Conservation (phyloP, 371 early-diverging fungal genomes). For the Mortierella sp. region DNA sequence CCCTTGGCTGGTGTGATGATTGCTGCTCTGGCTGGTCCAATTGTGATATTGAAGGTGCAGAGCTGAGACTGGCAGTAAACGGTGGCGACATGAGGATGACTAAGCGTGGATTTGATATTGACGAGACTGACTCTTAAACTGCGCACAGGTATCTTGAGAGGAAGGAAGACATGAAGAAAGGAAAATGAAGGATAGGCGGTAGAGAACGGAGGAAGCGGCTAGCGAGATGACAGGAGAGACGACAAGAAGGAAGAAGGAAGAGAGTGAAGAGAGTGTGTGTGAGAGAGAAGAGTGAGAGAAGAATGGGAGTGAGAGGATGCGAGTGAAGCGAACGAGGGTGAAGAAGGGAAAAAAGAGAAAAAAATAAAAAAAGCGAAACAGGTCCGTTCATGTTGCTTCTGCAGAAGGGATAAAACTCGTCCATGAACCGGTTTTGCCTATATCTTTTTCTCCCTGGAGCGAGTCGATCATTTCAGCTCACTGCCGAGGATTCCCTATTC, state of each 20-base stretch:
- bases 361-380: too few relatives aligned
- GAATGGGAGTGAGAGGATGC: background rate
- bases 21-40: background rate
- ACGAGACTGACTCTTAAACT: too few relatives aligned
- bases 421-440: too few relatives aligned
- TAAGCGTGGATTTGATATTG: background rate
- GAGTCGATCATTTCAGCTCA: too few relatives aligned
- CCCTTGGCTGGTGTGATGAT: background rate
- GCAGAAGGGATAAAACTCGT: too few relatives aligned
- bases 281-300: background rate
- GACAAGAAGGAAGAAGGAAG: too few relatives aligned
- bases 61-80: background rate
- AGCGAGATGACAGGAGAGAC: too few relatives aligned
- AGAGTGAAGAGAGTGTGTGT: too few relatives aligned
- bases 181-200: background rate
- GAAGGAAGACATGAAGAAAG: background rate
- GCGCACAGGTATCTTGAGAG: background rate
- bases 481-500: too few relatives aligned
- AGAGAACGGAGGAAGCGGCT: background rate
- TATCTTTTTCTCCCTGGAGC: too few relatives aligned
- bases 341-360: background rate
- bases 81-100: conserved; percentile 4
- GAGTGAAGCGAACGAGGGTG: background rate
- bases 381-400: too few relatives aligned
- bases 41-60: background rate